Percentiles rank a stretch among this genome's conserved stretches.
Evolutionary conservation across 768 basidiomycete species (phyloP).

Genomic region (Jaapia argillacea): DNA sequence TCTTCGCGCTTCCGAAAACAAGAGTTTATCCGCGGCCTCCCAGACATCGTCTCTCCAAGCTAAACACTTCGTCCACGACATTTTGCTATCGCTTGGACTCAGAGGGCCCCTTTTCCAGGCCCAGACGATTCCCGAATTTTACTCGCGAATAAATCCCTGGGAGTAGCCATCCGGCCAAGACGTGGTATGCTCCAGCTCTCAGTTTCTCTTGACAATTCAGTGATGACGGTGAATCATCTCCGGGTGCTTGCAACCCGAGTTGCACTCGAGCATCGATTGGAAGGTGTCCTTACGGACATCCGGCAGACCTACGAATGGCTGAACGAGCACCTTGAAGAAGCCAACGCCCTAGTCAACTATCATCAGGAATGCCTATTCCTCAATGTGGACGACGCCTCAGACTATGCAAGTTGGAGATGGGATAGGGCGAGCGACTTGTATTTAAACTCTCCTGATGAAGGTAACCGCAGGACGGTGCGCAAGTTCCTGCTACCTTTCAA

Average conservation of each 20-base stretch:
- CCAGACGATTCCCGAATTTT: conserved; percentile 21
- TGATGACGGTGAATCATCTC: conserved; percentile 31
- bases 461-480: conserved; percentile 16
- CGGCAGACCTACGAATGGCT: conserved; percentile 35
- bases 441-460: conserved; percentile 21
- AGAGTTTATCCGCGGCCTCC: conserved; percentile 17
- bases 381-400: conserved; percentile 34
- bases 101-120: conserved; percentile 25
- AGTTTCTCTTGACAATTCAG: background rate
- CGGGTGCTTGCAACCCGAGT: conserved; percentile 23
- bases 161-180: conserved; percentile 28
- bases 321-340: conserved; percentile 17
- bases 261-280: conserved; percentile 11
- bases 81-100: conserved; percentile 38
- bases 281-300: conserved; percentile 26
- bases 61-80: conserved; percentile 27
- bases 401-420: conserved; percentile 28
- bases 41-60: conserved; percentile 25
- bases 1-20: conserved; percentile 4
- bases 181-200: conserved; percentile 26
- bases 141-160: conserved; percentile 26
- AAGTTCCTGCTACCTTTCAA: conserved; percentile 14
- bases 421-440: conserved; percentile 27
- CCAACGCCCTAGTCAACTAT: conserved; percentile 10
- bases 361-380: conserved; percentile 27